Evolutionary conservation across 208 protist genomes (phyloP).

Genomic region (Leishmania braziliensis): DNA sequence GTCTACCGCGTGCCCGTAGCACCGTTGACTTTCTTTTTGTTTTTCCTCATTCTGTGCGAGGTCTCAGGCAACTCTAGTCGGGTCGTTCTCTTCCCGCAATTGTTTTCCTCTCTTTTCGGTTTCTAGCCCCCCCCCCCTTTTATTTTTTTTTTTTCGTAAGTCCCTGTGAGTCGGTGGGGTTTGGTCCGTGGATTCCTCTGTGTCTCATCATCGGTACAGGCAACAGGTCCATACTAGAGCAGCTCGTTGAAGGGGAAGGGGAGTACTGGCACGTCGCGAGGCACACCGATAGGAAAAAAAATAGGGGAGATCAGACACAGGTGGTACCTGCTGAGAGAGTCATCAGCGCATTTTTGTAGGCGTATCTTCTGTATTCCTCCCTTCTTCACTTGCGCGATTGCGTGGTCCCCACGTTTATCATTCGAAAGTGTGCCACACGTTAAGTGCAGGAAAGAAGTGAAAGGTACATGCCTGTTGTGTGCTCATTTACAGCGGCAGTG

Average conservation of each 20-base stretch:
- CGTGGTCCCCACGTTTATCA: neutral
- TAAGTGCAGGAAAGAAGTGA: neutral
- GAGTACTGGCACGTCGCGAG: neutral
- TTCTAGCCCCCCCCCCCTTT: neutral
- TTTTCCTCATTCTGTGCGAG: too few species aligned
- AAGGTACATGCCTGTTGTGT: neutral
- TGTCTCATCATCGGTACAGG: neutral
- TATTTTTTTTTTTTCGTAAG: neutral
- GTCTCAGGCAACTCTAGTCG: too few species aligned
- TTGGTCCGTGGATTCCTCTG: neutral
- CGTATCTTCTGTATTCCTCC: neutral
- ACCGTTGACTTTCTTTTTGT: constrained; percentile 11
- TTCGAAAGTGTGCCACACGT: neutral
- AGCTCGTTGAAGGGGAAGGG: neutral
- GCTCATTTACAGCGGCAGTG: constrained; percentile 1
- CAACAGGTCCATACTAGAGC: neutral
- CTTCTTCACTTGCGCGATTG: neutral
- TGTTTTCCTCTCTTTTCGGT: constrained; percentile 9
- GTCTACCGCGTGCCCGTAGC: neutral
- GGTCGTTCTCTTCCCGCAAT: constrained; percentile 7
- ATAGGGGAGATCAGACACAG: neutral
- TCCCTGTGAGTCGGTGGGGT: neutral
- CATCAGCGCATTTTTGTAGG: neutral
- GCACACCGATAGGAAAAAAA: too few species aligned
- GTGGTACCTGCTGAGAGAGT: neutral